phyloP scores from a whole-genome alignment of 2,329 filamentous ascomycete species.

The Coleophoma crateriformis region DNA sequence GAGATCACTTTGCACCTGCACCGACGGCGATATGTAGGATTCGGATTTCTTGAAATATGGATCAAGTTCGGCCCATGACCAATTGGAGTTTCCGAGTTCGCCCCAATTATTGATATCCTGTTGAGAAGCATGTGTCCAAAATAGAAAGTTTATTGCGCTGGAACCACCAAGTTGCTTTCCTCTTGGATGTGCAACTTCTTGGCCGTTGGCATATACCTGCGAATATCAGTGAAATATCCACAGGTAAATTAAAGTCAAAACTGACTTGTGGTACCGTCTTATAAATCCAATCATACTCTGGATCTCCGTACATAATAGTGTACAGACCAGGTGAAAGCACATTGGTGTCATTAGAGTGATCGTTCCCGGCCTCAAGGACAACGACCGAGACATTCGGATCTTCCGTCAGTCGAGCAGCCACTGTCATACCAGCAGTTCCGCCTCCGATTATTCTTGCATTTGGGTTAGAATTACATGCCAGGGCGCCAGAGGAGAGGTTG shows the following conservation, averaged over 20 bases:
- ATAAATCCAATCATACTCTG: slow-evolving; percentile 32
- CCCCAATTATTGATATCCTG: slow-evolving; percentile 32
- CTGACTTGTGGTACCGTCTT: slow-evolving; percentile 27
- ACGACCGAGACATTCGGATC: slow-evolving; percentile 20
- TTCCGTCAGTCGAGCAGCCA: slow-evolving; percentile 13
- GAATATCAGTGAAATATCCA: neutral
- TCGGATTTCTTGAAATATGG: slow-evolving; percentile 35
- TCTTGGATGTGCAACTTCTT: slow-evolving; percentile 15
- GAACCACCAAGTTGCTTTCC: slow-evolving; percentile 29
- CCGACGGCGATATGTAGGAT: slow-evolving; percentile 4
- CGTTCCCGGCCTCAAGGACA: slow-evolving; percentile 32
- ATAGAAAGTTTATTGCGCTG: slow-evolving; percentile 29
- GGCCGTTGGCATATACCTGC: neutral
- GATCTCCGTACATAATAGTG: slow-evolving; percentile 21
- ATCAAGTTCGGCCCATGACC: slow-evolving; percentile 29
- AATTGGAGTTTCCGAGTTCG: slow-evolving; percentile 32
- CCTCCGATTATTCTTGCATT: neutral
- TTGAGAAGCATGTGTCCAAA: slow-evolving; percentile 12
- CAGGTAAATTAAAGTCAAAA: neutral
- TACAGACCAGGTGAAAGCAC: slow-evolving; percentile 28
- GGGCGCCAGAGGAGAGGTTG: neutral
- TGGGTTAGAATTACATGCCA: too few species aligned
- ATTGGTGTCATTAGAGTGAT: slow-evolving; percentile 25
- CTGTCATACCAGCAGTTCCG: slow-evolving; percentile 5
- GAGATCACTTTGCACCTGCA: neutral